Percentiles rank a stretch among this genome's conserved stretches.
These are phyloP conservation scores for Mycena galericulata DNA, from an alignment of 768 basidiomycete genomes.

Conservation along the genomic window DNA sequence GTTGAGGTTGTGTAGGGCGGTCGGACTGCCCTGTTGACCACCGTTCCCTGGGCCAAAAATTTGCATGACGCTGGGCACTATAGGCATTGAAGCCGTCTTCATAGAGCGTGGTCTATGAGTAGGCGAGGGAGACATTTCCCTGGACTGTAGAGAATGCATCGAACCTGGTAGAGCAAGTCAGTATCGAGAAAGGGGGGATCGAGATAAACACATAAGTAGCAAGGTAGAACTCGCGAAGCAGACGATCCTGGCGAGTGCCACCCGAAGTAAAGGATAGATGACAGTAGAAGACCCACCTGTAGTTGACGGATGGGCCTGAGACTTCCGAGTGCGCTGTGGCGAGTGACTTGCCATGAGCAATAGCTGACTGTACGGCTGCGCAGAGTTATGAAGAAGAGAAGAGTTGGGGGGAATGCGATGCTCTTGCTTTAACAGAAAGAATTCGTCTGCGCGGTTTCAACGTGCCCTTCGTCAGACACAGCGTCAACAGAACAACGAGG, in stretches of 20 bases:
- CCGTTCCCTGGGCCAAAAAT: conserved; percentile 57
- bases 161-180: conserved; percentile 46
- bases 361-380: conserved; percentile 35
- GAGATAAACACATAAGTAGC: conserved; percentile 35
- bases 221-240: conserved; percentile 25
- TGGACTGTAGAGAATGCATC: conserved; percentile 54
- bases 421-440: conserved; percentile 32
- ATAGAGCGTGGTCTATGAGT: conserved; percentile 64
- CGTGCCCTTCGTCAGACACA: conserved; percentile 30
- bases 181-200: conserved; percentile 37
- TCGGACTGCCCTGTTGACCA: conserved; percentile 48
- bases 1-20: conserved; percentile 29
- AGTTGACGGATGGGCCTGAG: conserved; percentile 58
- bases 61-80: conserved; percentile 68
- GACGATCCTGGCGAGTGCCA: conserved; percentile 34
- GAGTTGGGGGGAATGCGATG: conserved; percentile 3
- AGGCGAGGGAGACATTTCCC: conserved; percentile 65
- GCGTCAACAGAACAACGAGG: conserved; percentile 32
- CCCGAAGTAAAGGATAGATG: conserved; percentile 37
- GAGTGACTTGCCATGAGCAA: conserved; percentile 68
- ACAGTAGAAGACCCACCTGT: conserved; percentile 57
- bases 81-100: conserved; percentile 72
- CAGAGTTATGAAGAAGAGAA: conserved; percentile 29
- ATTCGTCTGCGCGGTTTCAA: conserved; percentile 27
- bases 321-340: conserved; percentile 68